These are phyloP conservation scores for Aspergillus cejpii DNA, from an alignment of 2,329 filamentous ascomycete species.

Conservation along the genomic window DNA sequence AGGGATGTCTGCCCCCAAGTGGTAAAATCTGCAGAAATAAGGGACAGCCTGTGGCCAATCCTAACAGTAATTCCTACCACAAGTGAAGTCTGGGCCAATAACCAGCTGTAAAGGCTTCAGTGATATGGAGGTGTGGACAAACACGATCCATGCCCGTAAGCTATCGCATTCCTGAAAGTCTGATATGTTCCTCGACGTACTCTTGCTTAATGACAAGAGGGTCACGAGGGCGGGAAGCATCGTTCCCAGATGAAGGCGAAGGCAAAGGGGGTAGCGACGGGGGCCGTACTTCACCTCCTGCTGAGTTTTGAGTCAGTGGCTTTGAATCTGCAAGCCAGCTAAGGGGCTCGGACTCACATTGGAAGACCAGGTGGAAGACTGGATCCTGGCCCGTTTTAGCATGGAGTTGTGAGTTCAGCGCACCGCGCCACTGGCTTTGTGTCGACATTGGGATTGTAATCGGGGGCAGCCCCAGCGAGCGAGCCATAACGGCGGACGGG, in stretches of 20 bases:
- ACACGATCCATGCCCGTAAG: neutral
- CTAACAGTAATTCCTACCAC: too few species aligned
- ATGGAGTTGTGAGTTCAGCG: constrained; percentile 1
- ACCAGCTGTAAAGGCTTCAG: too few species aligned
- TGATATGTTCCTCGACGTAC: constrained; percentile 20
- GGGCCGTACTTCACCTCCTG: neutral
- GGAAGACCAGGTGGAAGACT: constrained; percentile 1
- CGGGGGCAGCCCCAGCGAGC: neutral
- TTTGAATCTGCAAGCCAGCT: neutral
- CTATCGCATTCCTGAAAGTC: neutral
- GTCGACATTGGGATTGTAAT: constrained; percentile 3
- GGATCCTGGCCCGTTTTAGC: neutral
- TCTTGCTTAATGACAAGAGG: constrained; percentile 2
- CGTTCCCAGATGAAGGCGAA: neutral
- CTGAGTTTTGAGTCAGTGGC: neutral
- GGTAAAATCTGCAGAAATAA: too few species aligned
- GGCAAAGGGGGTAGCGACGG: neutral
- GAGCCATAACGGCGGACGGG: neutral
- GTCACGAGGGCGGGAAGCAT: neutral
- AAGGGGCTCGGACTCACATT: constrained; percentile 1
- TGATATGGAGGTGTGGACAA: too few species aligned
- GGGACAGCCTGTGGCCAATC: too few species aligned
- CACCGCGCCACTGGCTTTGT: constrained; percentile 4
- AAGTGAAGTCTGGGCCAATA: too few species aligned
- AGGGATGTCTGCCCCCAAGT: too few species aligned